Evolutionary conservation across 768 basidiomycete genomes (phyloP).

Genomic region (Podaxis carcinomalis): DNA sequence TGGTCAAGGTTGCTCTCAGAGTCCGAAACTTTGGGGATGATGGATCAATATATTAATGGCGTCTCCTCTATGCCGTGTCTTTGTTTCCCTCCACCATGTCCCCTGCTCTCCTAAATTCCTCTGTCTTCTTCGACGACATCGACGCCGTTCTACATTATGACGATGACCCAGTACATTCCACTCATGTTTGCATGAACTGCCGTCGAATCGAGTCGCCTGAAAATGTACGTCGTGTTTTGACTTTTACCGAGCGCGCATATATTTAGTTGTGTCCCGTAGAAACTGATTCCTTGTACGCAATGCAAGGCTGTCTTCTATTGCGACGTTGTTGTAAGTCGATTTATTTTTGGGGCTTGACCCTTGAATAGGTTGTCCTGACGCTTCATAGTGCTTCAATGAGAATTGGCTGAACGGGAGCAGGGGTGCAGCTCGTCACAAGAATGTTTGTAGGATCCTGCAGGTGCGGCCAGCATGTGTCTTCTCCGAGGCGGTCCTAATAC

Average conservation of each 20-base stretch:
- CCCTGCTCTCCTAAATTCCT: not conserved
- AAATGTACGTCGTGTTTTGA: not conserved
- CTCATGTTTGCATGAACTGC: constrained; percentile 10
- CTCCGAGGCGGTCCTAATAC: not conserved
- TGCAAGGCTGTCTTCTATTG: constrained; percentile 11
- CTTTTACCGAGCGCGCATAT: not conserved
- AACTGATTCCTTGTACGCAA: constrained; percentile 6
- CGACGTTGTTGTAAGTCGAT: constrained; percentile 7
- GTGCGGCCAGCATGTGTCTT: not conserved
- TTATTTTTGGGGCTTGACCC: not conserved
- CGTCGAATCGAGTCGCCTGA: constrained; percentile 4
- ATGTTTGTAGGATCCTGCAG: constrained; percentile 1
- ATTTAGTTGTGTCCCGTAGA: not conserved
- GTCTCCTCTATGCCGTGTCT: not conserved
- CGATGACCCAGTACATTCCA: constrained; percentile 7
- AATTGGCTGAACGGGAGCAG: constrained; percentile 2
- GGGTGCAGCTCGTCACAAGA: not conserved
- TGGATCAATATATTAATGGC: not conserved
- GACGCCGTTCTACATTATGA: constrained; percentile 7
- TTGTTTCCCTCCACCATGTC: constrained; percentile 1
- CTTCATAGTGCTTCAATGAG: constrained; percentile 3
- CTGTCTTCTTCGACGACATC: constrained; percentile 9
- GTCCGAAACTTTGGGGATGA: constrained; percentile 10
- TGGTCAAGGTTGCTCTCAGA: not conserved
- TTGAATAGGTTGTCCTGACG: not conserved